Percentiles rank a stretch among this genome's conserved stretches.
Conservation (phyloP, 768 basidiomycete genomes). For the Exsudoporus frostii region DNA sequence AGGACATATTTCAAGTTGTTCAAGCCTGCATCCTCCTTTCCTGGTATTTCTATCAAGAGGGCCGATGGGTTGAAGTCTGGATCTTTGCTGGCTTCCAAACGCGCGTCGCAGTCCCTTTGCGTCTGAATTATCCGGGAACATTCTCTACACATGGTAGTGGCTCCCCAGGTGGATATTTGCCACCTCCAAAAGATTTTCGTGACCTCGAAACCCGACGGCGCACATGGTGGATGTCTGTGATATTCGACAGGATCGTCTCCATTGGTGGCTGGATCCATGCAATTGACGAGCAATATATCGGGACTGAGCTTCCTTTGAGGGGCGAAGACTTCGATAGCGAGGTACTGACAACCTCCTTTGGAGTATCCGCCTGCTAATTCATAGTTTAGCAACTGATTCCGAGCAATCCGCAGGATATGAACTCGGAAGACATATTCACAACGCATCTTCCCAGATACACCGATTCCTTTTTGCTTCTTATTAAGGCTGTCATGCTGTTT, state of each 20-base stretch:
- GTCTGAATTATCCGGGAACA: constrained; percentile 83
- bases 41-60: constrained; percentile 91
- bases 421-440: constrained; percentile 60
- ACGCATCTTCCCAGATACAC: constrained; percentile 74
- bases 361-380: constrained; percentile 12
- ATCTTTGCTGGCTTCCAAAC: constrained; percentile 86
- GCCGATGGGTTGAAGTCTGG: constrained; percentile 89
- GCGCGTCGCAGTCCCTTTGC: constrained; percentile 75
- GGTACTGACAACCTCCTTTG: constrained; percentile 38
- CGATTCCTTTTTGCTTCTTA: constrained; percentile 75
- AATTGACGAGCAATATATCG: constrained; percentile 79
- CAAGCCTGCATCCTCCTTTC: constrained; percentile 83
- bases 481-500: constrained; percentile 83
- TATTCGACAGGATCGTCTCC: constrained; percentile 80
- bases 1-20: constrained; percentile 83
- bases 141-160: constrained; percentile 64
- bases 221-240: constrained; percentile 90
- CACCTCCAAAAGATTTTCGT: constrained; percentile 70
- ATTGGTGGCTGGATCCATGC: constrained; percentile 86
- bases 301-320: constrained; percentile 78
- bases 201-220: constrained; percentile 78
- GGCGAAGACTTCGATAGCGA: constrained; percentile 73
- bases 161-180: constrained; percentile 76
- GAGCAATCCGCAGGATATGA: constrained; percentile 74
- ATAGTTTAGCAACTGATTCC: constrained; percentile 50